Conservation (phyloP, 2,329 filamentous ascomycete species). For the Pseudocercospora cruenta region DNA sequence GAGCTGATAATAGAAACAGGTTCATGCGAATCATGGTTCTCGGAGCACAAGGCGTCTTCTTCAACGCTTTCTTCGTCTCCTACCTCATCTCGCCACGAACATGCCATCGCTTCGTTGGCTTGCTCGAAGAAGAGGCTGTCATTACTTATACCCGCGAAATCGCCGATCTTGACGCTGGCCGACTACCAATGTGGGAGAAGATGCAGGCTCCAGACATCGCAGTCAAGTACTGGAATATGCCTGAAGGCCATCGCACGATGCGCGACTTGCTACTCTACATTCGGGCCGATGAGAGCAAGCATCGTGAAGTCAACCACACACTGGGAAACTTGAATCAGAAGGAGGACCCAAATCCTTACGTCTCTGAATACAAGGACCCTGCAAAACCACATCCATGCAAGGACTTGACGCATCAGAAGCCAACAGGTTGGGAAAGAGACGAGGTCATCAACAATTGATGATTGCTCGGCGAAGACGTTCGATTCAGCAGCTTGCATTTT, state of each 20-base stretch:
- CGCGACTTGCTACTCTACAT: conserved; percentile 85
- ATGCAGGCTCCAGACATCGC: conserved; percentile 86
- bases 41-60: conserved; percentile 92
- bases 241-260: conserved; percentile 80
- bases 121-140: conserved; percentile 95
- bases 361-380: conserved; percentile 75
- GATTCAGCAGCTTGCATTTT: not conserved
- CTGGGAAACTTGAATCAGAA: conserved; percentile 83
- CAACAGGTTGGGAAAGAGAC: conserved; percentile 78
- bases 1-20: not conserved
- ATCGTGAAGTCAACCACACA: conserved; percentile 90
- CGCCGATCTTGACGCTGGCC: conserved; percentile 81
- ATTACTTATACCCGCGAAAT: conserved; percentile 92
- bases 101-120: conserved; percentile 93
- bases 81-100: conserved; percentile 87
- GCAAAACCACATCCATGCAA: conserved; percentile 70
- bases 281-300: conserved; percentile 81
- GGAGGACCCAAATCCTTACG: conserved; percentile 89
- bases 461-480: not conserved
- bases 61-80: conserved; percentile 87
- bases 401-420: conserved; percentile 65
- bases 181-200: conserved; percentile 77
- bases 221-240: conserved; percentile 91
- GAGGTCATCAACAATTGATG: conserved; percentile 64
- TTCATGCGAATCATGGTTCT: conserved; percentile 94